Conservation (phyloP, 208 protist genomes). For the Vickermania ingenoplastis region DNA sequence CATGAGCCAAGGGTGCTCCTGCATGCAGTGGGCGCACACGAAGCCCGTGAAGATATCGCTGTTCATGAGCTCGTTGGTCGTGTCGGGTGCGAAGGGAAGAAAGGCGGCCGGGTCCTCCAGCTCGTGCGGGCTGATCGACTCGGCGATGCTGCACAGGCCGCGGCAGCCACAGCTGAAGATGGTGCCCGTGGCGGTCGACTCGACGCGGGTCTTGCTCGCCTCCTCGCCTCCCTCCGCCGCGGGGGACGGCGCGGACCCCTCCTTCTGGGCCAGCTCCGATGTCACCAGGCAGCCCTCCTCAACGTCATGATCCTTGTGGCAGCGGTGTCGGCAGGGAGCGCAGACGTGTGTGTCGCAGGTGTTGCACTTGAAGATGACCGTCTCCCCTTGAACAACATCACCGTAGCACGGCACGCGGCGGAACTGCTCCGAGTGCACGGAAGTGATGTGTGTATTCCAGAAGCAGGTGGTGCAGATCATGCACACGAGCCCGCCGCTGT, state of each 20-base stretch:
- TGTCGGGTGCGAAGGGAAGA: conserved; percentile 19
- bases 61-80: conserved; percentile 58
- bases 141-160: conserved; percentile 46
- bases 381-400: conserved; percentile 56
- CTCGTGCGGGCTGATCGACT: conserved; percentile 26
- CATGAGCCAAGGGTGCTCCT: conserved; percentile 72
- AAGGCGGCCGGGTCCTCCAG: conserved; percentile 29
- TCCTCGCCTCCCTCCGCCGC: conserved; percentile 10
- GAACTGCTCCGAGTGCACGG: conserved; percentile 37
- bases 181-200: neutral
- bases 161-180: conserved; percentile 74
- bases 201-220: neutral
- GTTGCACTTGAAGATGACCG: conserved; percentile 52
- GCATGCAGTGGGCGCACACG: conserved; percentile 71
- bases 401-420: conserved; percentile 70
- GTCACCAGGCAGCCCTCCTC: conserved; percentile 17
- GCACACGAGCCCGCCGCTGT: conserved; percentile 59
- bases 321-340: conserved; percentile 66
- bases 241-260: conserved; percentile 39
- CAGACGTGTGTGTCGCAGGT: conserved; percentile 71
- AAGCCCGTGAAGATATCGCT: conserved; percentile 73
- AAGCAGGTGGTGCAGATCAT: conserved; percentile 71
- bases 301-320: conserved; percentile 70
- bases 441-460: conserved; percentile 71
- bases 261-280: conserved; percentile 1